Evolutionary conservation across 139 green algal species (phyloP).

Genomic region (Desmodesmus armatus): DNA sequence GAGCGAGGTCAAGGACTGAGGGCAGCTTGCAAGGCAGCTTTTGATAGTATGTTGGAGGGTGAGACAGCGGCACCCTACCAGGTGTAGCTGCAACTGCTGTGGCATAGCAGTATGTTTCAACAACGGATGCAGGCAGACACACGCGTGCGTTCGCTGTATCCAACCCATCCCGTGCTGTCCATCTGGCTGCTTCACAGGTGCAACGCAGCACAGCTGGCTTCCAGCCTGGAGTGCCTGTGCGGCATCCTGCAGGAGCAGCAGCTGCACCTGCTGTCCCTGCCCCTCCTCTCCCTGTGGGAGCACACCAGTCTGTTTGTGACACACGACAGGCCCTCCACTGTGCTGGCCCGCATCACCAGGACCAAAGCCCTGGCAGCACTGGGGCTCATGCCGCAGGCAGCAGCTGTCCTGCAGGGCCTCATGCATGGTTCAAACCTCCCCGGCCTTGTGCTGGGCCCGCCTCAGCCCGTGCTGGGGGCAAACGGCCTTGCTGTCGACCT

Average conservation of each 20-base stretch:
- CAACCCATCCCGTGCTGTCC: too few relatives aligned
- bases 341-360: slow-evolving; percentile 36
- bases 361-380: slow-evolving; percentile 54
- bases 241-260: slow-evolving; percentile 53
- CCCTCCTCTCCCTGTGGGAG: slow-evolving; percentile 67
- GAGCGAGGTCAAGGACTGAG: too few relatives aligned
- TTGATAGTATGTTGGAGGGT: too few relatives aligned
- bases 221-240: slow-evolving; percentile 53
- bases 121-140: too few relatives aligned
- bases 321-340: slow-evolving; percentile 46
- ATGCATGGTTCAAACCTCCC: slow-evolving; percentile 52
- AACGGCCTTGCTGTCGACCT: background rate
- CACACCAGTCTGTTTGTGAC: slow-evolving; percentile 51
- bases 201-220: slow-evolving; percentile 62
- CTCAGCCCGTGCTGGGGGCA: slow-evolving; percentile 38
- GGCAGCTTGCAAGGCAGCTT: too few relatives aligned
- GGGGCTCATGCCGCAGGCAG: slow-evolving; percentile 57
- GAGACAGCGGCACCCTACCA: too few relatives aligned
- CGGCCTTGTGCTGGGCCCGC: slow-evolving; percentile 40
- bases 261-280: slow-evolving; percentile 57
- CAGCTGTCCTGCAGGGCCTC: slow-evolving; percentile 45
- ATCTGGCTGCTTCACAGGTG: too few relatives aligned
- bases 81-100: too few relatives aligned
- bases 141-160: too few relatives aligned
- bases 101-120: too few relatives aligned